Evolutionary conservation across 1,139 yeast species (phyloP), one percentile per base, ranked within the genome.

Genomic region (Lodderomyces parapsilosis): DNA sequence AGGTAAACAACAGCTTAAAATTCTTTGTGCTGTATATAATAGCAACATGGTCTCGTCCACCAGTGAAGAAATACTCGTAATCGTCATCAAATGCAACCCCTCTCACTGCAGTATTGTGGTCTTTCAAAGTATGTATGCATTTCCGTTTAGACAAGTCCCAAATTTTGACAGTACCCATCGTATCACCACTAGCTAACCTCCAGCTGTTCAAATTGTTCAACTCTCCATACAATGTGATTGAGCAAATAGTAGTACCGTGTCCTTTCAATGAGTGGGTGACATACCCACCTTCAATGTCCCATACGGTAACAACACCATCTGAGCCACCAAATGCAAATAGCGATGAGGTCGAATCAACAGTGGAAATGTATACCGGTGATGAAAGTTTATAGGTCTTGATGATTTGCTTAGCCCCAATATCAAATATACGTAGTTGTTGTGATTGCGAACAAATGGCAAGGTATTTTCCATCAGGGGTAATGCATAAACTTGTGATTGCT

Each of bases 281-380:
- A 52, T 78, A 89, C 1, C 95, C 94, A 28, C 91, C 91, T 51
- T 81, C 91, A 37, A 93, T 76, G 62, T 93, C 99, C 86, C 96
- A 90, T 2, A 94, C 96, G 40, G 89, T 83, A 17, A 91, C 86
- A 33, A 82, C 79, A 40, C 99, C 98, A 60, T 94, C 99, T 0
- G 97, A 86, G 39, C 96, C 93, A 40, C 99, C 99, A 56, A 94
- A 83, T 30, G 96, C 96, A 57, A 91, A 80, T 40, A 93, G 71
- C 4, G 96, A 80, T 13, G 96, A 86, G 0, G 97, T 89, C 5
- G 79, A 62, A 61, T 93, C 99, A 25, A 80, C 79, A 11, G 84
- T 74, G 45, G 90, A 77, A 15, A 89, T 84, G 60, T 87, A 87
- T 1, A 88, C 86, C 0, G 98, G 96, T 0, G 96, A 81, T 3